These are phyloP conservation scores for Zopfia rhizophila DNA, from an alignment of 2,329 filamentous ascomycete genomes.

Conservation along the genomic window DNA sequence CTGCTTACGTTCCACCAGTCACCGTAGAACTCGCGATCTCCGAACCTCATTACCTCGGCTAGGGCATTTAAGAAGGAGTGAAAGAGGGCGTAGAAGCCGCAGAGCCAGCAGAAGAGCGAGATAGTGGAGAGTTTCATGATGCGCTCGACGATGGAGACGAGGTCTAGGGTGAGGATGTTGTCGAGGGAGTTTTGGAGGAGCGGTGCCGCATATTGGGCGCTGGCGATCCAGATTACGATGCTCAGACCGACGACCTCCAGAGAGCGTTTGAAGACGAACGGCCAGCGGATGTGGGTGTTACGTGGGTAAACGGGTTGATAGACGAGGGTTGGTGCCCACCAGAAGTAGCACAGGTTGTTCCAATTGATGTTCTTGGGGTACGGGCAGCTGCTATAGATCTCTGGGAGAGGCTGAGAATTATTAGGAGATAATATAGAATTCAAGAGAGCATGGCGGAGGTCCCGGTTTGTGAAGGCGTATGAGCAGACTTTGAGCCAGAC, in stretches of 20 bases:
- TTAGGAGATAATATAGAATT: too few relatives aligned
- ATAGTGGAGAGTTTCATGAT: slow-evolving; percentile 96
- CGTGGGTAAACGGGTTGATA: slow-evolving; percentile 98
- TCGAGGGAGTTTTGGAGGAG: slow-evolving; percentile 89
- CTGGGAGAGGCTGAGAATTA: slow-evolving; percentile 76
- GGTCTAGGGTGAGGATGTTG: slow-evolving; percentile 82
- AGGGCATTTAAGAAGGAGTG: slow-evolving; percentile 92
- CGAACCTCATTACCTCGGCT: slow-evolving; percentile 89
- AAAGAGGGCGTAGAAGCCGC: slow-evolving; percentile 96
- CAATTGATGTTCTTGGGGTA: slow-evolving; percentile 94
- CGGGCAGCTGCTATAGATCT: slow-evolving; percentile 82
- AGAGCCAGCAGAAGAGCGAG: slow-evolving; percentile 94
- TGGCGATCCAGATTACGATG: slow-evolving; percentile 94
- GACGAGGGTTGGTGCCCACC: slow-evolving; percentile 95
- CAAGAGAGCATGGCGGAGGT: slow-evolving; percentile 89
- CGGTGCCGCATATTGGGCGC: slow-evolving; percentile 92
- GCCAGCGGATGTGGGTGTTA: slow-evolving; percentile 82
- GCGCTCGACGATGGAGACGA: slow-evolving; percentile 85
- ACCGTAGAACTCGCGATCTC: slow-evolving; percentile 92
- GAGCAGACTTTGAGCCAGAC: slow-evolving; percentile 97
- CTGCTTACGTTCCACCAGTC: slow-evolving; percentile 94
- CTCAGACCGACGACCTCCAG: slow-evolving; percentile 80
- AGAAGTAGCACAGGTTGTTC: slow-evolving; percentile 90
- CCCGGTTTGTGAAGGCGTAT: slow-evolving; percentile 95
- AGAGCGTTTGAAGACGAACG: slow-evolving; percentile 85